These are phyloP conservation scores for Primulina tabacum DNA, from an alignment of 257 asterid species.

Conservation along the genomic window DNA sequence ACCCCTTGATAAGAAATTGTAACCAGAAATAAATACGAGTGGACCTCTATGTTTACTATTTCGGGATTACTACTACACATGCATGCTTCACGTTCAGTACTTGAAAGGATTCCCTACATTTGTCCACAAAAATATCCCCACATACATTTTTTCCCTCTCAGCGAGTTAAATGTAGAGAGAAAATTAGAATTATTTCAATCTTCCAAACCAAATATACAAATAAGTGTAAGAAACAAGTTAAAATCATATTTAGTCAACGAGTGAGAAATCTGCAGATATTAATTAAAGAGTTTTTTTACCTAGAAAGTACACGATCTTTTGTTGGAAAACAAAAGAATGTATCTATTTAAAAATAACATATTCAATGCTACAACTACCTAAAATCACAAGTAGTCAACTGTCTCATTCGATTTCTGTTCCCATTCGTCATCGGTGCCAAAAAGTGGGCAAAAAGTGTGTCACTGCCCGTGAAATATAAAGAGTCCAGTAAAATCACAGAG, in stretches of 20 bases:
- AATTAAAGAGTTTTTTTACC: too few species aligned
- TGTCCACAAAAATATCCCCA: background rate
- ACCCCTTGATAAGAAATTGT: background rate
- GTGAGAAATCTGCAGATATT: too few species aligned
- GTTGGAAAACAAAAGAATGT: background rate
- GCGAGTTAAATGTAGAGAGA: too few species aligned
- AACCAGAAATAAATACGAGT: too few species aligned
- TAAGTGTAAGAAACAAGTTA: too few species aligned
- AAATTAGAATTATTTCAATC: too few species aligned
- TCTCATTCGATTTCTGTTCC: background rate
- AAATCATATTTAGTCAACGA: too few species aligned
- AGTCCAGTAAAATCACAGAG: slow-evolving; percentile 16
- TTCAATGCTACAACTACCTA: background rate
- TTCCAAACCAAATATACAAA: too few species aligned
- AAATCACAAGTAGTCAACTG: slow-evolving; percentile 22
- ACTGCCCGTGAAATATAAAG: slow-evolving; percentile 11
- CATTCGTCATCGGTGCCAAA: background rate
- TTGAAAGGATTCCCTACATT: background rate
- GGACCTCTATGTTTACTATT: background rate
- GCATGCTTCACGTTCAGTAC: background rate
- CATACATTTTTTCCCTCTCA: too few species aligned
- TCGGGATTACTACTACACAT: background rate
- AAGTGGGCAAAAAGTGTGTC: background rate
- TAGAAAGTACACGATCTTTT: too few species aligned
- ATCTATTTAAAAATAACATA: background rate